Evolutionary conservation across 352 stramenopile species (phyloP).

Genomic region (Pythium vanterpoolii): DNA sequence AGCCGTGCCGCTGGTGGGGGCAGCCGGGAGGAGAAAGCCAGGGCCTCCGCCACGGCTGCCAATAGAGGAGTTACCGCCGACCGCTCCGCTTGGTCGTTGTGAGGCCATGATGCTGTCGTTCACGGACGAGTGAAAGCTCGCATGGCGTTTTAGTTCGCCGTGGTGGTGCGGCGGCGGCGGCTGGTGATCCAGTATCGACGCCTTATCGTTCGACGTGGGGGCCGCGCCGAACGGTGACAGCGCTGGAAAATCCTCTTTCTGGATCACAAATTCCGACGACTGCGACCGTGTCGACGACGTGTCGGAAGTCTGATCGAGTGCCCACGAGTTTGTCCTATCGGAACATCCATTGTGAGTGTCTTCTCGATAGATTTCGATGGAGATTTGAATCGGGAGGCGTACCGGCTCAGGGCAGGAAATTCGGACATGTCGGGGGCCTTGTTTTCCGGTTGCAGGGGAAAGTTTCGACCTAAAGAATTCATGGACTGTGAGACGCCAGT

Average conservation of each 20-base stretch:
- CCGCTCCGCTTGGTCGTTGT: constrained; percentile 32
- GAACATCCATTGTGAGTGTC: neutral
- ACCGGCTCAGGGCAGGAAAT: constrained; percentile 57
- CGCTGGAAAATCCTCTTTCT: constrained; percentile 85
- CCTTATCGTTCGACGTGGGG: constrained; percentile 45
- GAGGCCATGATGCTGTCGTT: constrained; percentile 62
- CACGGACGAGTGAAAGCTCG: constrained; percentile 67
- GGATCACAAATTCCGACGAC: constrained; percentile 80
- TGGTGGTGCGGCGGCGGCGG: constrained; percentile 16
- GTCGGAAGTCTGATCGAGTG: constrained; percentile 38
- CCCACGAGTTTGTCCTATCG: constrained; percentile 55
- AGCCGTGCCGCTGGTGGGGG: neutral
- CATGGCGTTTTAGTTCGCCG: constrained; percentile 56
- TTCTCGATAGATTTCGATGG: neutral
- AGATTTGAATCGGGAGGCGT: neutral
- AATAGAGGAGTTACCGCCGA: constrained; percentile 54
- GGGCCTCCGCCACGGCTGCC: constrained; percentile 34
- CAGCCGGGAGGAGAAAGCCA: neutral
- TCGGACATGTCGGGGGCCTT: constrained; percentile 84
- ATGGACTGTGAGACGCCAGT: neutral
- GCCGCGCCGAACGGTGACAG: constrained; percentile 61
- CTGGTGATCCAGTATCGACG: too few species aligned
- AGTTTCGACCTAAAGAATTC: constrained; percentile 38
- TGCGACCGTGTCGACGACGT: constrained; percentile 38
- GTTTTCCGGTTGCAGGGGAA: constrained; percentile 50